These are phyloP conservation scores for Calonectria multiphialidica DNA, from an alignment of 2,329 filamentous ascomycete genomes.

Conservation along the genomic window DNA sequence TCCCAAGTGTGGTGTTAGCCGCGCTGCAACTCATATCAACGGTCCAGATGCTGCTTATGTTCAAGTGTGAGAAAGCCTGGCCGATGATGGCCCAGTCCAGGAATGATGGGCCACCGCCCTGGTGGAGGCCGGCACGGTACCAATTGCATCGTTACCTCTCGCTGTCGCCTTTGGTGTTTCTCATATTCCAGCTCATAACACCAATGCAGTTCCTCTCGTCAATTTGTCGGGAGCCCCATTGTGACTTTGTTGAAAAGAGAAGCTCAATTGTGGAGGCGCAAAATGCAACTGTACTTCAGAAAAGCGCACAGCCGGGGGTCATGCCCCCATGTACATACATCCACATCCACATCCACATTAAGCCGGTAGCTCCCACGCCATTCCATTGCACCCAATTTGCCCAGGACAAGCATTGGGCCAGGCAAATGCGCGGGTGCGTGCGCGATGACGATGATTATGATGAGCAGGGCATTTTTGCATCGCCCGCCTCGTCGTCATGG, in stretches of 20 bases:
- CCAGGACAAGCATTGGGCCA: background rate
- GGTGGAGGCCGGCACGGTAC: background rate
- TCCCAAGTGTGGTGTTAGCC: background rate
- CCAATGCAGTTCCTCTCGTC: background rate
- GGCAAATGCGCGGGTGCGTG: background rate
- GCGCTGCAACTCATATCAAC: slow-evolving; percentile 6
- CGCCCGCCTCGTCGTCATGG: slow-evolving; percentile 3
- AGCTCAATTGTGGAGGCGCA: slow-evolving; percentile 15
- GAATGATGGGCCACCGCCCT: background rate
- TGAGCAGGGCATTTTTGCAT: background rate
- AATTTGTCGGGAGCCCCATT: background rate
- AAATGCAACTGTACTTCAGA: slow-evolving; percentile 5
- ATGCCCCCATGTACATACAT: background rate
- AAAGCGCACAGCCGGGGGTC: background rate
- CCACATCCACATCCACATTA: slow-evolving; percentile 7
- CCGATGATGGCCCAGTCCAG: background rate
- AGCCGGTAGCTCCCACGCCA: slow-evolving; percentile 5
- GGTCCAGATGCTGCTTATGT: background rate
- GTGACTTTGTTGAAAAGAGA: slow-evolving; percentile 4
- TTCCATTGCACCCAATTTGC: background rate
- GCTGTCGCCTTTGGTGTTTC: background rate
- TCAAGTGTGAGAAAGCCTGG: background rate
- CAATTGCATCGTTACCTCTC: background rate
- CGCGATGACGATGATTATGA: slow-evolving; percentile 7
- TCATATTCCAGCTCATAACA: background rate